Evolutionary conservation across 2,329 filamentous ascomycete species (phyloP).

Genomic region (Byssochlamys sp.): DNA sequence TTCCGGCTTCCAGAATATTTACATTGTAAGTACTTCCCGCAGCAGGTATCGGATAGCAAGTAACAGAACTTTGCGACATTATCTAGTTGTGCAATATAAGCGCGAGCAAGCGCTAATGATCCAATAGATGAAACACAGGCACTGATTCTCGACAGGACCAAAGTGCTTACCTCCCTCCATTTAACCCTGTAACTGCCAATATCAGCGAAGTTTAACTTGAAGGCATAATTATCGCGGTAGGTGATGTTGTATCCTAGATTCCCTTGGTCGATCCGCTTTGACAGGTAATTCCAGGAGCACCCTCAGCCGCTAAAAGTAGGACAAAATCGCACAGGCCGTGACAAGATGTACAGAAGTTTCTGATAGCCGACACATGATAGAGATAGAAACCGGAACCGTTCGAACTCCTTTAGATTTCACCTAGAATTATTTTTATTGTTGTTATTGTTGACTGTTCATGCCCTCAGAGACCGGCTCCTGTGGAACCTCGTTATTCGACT

Average conservation of each 20-base stretch:
- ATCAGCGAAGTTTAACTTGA: not conserved
- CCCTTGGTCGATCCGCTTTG: not conserved
- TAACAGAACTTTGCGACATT: too few relatives aligned
- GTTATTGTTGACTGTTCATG: not conserved
- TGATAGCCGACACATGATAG: not conserved
- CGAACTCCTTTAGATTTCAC: not conserved
- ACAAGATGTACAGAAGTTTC: not conserved
- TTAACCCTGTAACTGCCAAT: not conserved
- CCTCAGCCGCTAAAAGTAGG: not conserved
- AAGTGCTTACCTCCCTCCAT: too few relatives aligned
- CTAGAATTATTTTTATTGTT: not conserved
- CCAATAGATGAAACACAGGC: too few relatives aligned
- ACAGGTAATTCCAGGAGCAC: not conserved
- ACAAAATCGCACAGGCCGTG: not conserved
- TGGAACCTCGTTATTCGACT: constrained; percentile 20
- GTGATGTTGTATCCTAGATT: not conserved
- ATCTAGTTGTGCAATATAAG: too few relatives aligned
- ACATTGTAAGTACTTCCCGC: too few relatives aligned
- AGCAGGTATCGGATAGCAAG: too few relatives aligned
- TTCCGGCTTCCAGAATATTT: too few relatives aligned
- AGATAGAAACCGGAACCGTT: not conserved
- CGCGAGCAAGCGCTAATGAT: too few relatives aligned
- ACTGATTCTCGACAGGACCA: too few relatives aligned
- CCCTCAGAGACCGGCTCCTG: not conserved
- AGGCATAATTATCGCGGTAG: not conserved